phyloP scores from a whole-genome alignment of 2,329 filamentous ascomycete genomes.

The Scleromitrula shiraiana region DNA sequence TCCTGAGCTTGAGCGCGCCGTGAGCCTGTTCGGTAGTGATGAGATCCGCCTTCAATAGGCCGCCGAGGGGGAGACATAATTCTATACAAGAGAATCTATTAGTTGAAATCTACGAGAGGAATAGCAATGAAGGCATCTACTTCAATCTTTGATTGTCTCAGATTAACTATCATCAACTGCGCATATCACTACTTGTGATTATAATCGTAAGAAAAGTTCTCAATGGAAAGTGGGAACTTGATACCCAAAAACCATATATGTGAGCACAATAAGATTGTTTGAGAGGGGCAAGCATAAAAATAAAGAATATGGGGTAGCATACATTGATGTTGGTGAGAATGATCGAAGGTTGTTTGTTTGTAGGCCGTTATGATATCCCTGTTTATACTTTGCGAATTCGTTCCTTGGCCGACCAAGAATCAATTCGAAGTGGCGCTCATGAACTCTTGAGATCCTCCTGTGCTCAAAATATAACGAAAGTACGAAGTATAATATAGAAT shows the following conservation, averaged over 20 bases:
- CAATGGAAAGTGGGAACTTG: not conserved
- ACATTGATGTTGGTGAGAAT: conserved; percentile 21
- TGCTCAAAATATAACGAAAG: not conserved
- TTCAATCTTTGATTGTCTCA: too few species aligned
- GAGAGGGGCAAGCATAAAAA: conserved; percentile 3
- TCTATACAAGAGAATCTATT: conserved; percentile 16
- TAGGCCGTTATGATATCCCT: conserved; percentile 20
- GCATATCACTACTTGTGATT: too few species aligned
- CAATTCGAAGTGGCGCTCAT: conserved; percentile 18
- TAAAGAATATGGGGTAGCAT: conserved; percentile 15
- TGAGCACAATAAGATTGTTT: not conserved
- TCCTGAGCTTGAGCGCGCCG: conserved; percentile 60
- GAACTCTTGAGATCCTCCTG: not conserved
- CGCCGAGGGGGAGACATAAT: conserved; percentile 51
- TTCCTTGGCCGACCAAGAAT: conserved; percentile 27
- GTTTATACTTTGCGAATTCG: conserved; percentile 21
- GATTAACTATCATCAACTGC: too few species aligned
- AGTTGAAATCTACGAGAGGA: not conserved
- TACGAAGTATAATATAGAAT: too few species aligned
- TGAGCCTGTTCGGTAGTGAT: conserved; percentile 61
- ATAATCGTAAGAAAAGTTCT: too few species aligned
- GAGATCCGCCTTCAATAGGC: conserved; percentile 41
- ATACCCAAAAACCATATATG: not conserved
- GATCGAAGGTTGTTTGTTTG: conserved; percentile 21
- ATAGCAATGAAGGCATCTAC: conserved; percentile 7